Evolutionary conservation across 2,329 filamentous ascomycete genomes (phyloP).

Genomic region (Gaeumannomyces sp.): DNA sequence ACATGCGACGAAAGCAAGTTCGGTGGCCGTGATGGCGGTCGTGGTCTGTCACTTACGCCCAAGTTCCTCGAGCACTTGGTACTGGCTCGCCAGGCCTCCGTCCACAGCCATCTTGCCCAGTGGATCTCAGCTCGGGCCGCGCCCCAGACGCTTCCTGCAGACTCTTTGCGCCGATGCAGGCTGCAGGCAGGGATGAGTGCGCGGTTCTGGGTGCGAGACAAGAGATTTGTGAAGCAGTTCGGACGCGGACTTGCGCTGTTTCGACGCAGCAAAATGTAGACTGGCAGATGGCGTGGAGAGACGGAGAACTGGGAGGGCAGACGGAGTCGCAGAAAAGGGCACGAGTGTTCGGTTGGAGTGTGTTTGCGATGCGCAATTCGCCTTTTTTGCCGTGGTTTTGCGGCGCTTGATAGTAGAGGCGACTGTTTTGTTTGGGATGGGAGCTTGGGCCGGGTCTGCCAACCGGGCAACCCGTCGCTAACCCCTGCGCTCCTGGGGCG

Average conservation of each 20-base stretch:
- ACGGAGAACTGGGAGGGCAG: not conserved
- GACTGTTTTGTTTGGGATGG: not conserved
- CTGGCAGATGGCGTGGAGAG: not conserved
- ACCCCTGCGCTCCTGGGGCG: not conserved
- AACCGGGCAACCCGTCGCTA: not conserved
- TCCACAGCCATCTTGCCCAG: conserved; percentile 8
- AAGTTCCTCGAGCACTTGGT: conserved; percentile 93
- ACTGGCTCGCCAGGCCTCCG: conserved; percentile 62
- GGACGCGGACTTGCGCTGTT: not conserved
- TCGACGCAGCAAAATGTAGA: not conserved
- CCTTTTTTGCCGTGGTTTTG: not conserved
- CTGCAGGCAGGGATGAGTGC: not conserved
- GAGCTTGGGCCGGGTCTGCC: not conserved
- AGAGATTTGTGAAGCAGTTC: not conserved
- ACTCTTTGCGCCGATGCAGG: not conserved
- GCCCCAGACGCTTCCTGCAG: not conserved
- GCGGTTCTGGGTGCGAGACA: not conserved
- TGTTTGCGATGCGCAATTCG: not conserved
- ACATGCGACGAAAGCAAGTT: not conserved
- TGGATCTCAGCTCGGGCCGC: not conserved
- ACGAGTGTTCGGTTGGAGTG: not conserved
- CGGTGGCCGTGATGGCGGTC: not conserved
- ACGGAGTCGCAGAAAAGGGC: not conserved
- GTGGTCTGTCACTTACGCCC: conserved; percentile 61
- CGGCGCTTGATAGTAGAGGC: not conserved